Evolutionary conservation across 345 rosid species (phyloP), one percentile per base, ranked within the genome.

Genomic region (Aquilaria yunnanensis): DNA sequence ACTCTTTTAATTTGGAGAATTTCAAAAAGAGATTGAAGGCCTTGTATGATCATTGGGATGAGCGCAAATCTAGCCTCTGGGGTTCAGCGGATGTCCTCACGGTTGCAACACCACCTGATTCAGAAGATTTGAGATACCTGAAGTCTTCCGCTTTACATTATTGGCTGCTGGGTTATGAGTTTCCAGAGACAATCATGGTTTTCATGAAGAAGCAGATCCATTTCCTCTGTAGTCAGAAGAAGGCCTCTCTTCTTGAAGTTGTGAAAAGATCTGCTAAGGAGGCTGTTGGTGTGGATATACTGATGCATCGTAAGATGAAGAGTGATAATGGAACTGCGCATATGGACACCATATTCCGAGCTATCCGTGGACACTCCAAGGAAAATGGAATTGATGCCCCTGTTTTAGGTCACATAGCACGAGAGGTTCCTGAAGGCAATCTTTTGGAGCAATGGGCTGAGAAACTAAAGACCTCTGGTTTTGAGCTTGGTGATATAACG

Each of bases 101-200:
- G 0, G 66, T 93, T 66, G 90, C 97, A 63, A 85, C 98, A 1
- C 94, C 97, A 48, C 93, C 92, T 10, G 77, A 85, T 62, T 87
- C 96, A 2, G 94, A 90, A 46, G 97, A 93, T 67, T 65, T 93
- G 63, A 87, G 96, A 2, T 93, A 90, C 61, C 71, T 90, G 58
- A 90, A 93, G 60, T 93, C 98, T 0, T 93, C 97, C 0, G 97
- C 98, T 9, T 56, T 93, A 67, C 90, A 85, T 64, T 77, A 90
- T 47, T 93, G 98, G 97, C 81, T 93, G 73, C 72, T 93, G 33
- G 97, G 97, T 34, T 93, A 87, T 50, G 98, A 90, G 82, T 93
- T 93, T 65, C 98, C 97, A 0, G 97, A 90, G 80, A 90, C 98
- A 0, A 79, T 93, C 16, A 93, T 93, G 92, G 92, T 93, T 58